Evolutionary conservation across 1,284 basidiomycete species (phyloP), one percentile per base, ranked within the genome.

Genomic region (Ganoderma boninense): DNA sequence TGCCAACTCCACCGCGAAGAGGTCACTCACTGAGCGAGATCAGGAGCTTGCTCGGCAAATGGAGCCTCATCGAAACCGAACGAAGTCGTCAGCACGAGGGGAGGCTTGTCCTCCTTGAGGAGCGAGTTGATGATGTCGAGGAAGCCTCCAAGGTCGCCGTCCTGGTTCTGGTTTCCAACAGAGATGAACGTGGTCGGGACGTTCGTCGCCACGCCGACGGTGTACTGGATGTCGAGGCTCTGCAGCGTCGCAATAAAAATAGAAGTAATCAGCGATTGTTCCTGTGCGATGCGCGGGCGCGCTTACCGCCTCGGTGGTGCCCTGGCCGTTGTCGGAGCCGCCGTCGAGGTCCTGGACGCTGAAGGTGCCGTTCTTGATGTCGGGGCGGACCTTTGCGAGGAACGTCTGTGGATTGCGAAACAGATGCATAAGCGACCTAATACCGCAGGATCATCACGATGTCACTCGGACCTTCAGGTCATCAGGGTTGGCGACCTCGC

Each of bases 221-320:
- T 87, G 71, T 91, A 90, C 81, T 92, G 88, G 57, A 90, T 87
- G 74, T 91, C 89, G 13, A 92, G 82, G 75, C 90, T 89, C 61
- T 61, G 65, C 5, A 11, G 11, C 13, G 49, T 2, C 61, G n/a
- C 11, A 35, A 26, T 26, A 35, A 14, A 26, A 10, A 52, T 11
- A 23, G n/a, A 6, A 35, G 11, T 49, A 35, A 14, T 52, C 23
- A 52, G 23, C 49, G 13, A 52, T 26, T 26, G 49, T 26, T 52
- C 23, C 4, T 3, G 26, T 26, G 23, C 23, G 13, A 52, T 26
- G 63, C 8, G 52, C 23, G 16, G 8, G 46, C 20, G 11, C 59
- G 70, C 75, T 40, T 68, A 77, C 76, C 49, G 76, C 74, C 64
- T 77, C 76, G 4, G 68, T 69, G 1, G 73, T 75, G 0, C 73